phyloP scores from a whole-genome alignment of 768 basidiomycete species.

The Antrodiella citrinella region DNA sequence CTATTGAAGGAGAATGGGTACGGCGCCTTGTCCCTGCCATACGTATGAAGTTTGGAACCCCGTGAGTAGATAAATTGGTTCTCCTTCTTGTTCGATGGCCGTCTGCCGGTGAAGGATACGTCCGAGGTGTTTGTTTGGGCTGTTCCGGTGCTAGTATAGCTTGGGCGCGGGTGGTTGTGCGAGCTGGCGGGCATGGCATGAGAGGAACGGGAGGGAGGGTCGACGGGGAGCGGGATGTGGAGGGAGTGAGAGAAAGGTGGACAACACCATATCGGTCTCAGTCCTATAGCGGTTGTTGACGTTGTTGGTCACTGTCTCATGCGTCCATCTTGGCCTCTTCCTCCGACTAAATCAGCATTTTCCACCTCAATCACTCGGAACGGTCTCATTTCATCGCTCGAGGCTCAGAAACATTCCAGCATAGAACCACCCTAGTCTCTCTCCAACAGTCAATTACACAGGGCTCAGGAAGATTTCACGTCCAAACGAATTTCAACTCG shows the following conservation, averaged over 20 bases:
- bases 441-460: too few relatives aligned
- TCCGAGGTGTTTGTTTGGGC: too few relatives aligned
- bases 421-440: too few relatives aligned
- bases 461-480: too few relatives aligned
- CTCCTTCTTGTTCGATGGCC: too few relatives aligned
- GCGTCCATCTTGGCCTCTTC: neutral
- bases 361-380: too few relatives aligned
- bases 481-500: too few relatives aligned
- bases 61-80: constrained; percentile 49
- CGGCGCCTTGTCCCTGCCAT: constrained; percentile 69
- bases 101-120: too few relatives aligned
- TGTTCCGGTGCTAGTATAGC: constrained; percentile 15
- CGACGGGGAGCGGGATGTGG: constrained; percentile 2
- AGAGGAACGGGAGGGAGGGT: constrained; percentile 4
- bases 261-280: neutral
- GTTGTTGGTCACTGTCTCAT: too few relatives aligned
- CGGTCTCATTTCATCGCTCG: too few relatives aligned
- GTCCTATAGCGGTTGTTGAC: neutral
- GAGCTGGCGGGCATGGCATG: constrained; percentile 9
- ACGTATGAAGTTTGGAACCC: constrained; percentile 59
- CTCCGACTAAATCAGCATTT: neutral
- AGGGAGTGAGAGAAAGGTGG: neutral
- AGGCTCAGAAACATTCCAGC: too few relatives aligned
- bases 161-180: constrained; percentile 9
- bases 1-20: constrained; percentile 71